A percentile compares a stretch with the other conserved stretches of the same genome.
phyloP scores from a whole-genome alignment of 805 yeast species.

The Wilhelminamyces savonicus region DNA sequence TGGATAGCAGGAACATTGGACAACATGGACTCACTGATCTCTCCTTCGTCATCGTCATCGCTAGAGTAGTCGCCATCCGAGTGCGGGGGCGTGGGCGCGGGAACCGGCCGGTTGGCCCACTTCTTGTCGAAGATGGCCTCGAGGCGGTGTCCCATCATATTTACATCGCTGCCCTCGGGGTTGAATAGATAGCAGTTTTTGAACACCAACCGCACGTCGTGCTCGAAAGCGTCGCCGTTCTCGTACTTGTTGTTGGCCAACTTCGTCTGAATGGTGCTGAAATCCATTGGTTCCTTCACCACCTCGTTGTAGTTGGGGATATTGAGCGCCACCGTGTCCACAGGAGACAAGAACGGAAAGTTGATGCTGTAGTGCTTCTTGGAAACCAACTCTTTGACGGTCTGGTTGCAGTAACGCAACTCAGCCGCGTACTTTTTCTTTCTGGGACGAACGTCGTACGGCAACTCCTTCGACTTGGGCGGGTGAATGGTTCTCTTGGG shows the following conservation, averaged over 20 bases:
- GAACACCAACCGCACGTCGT: slow-evolving; percentile 78
- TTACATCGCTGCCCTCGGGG: slow-evolving; percentile 96
- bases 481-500: slow-evolving; percentile 97
- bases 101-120: slow-evolving; percentile 67
- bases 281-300: slow-evolving; percentile 92
- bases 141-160: slow-evolving; percentile 88
- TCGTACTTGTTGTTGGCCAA: slow-evolving; percentile 83
- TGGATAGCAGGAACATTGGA: slow-evolving; percentile 87
- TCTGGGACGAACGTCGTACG: slow-evolving; percentile 85
- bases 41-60: slow-evolving; percentile 48
- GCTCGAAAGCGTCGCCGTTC: slow-evolving; percentile 80
- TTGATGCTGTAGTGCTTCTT: slow-evolving; percentile 82
- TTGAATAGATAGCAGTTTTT: slow-evolving; percentile 86
- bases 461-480: slow-evolving; percentile 89
- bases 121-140: slow-evolving; percentile 81
- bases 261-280: slow-evolving; percentile 76
- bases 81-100: slow-evolving; percentile 62
- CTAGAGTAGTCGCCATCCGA: slow-evolving; percentile 36
- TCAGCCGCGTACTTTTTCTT: slow-evolving; percentile 89
- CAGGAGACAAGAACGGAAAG: slow-evolving; percentile 90
- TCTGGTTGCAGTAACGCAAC: slow-evolving; percentile 75
- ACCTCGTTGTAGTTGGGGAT: slow-evolving; percentile 86
- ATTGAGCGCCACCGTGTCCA: slow-evolving; percentile 89
- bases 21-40: slow-evolving; percentile 44
- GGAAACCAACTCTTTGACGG: slow-evolving; percentile 72